Evolutionary conservation across 345 rosid genomes (phyloP), one percentile per base, ranked within the genome.

Genomic region (Eucalyptus polyanthemos): DNA sequence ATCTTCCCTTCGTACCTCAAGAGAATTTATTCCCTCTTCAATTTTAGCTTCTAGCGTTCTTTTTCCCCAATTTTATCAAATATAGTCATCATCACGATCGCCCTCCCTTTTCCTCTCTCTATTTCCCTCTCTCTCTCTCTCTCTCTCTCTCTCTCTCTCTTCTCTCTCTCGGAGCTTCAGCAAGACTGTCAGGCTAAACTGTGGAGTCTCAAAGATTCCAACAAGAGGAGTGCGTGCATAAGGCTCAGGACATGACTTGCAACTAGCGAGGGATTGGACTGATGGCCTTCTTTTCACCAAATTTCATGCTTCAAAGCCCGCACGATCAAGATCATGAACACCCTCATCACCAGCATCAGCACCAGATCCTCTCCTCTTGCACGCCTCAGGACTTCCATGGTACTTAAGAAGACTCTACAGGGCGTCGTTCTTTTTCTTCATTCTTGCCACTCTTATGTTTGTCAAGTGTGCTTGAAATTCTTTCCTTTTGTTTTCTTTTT

Each of bases 241-340:
- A 76, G 81, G 83, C 42, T 76, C 45, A 37, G 83, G 83, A 13
- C 25, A 76, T 37, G 45, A 40, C 45, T 76, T 37, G 47, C 27
- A 72, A 76, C 14, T 86, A 47, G 42, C 91, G 96, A 96, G 97
- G 90, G 95, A 92, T 94, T 96, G 95, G 95, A 96, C 93, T 95
- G 92, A 96, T 98, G 98, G 95, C 96, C 86, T 98, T 97, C 92
- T 96, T 95, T 90, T 95, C 95, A 56, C 87, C 97, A 92, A 97
- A 95, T 93, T 96, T 97, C 96, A 93, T 98, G 95, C 95, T 97
- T 67, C 99, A 95, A 91, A 92, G 91, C 65, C 92, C 96, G 65
- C 91, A 95, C 91, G 96, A 95, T 86, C 96, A 96, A 90, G 95
- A 92, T 88, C 95, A 93, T 90, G 97, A 96, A 62, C 93, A 92